These are phyloP conservation scores for Phytophthora multivora DNA, from an alignment of 352 stramenopile species.

Conservation along the genomic window DNA sequence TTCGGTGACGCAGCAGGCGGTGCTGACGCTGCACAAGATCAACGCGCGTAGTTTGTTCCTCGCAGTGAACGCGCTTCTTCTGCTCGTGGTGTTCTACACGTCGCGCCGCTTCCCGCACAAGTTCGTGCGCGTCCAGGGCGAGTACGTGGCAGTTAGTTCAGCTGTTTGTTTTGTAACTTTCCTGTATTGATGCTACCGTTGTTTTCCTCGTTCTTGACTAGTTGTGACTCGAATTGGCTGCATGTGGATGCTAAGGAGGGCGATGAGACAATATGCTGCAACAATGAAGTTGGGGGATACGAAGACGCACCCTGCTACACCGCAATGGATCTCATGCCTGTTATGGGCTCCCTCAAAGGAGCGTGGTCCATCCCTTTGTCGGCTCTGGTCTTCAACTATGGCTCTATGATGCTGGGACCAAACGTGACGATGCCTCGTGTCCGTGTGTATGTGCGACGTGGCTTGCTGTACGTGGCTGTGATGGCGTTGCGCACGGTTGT, in stretches of 20 bases:
- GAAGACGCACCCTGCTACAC: slow-evolving; percentile 57
- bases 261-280: slow-evolving; percentile 64
- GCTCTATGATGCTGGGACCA: slow-evolving; percentile 61
- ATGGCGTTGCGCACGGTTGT: slow-evolving; percentile 72
- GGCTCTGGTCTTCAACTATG: slow-evolving; percentile 72
- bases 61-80: slow-evolving; percentile 52
- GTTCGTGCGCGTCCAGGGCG: slow-evolving; percentile 69
- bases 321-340: slow-evolving; percentile 63
- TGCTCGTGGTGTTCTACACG: slow-evolving; percentile 63
- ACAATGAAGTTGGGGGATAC: slow-evolving; percentile 32
- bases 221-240: slow-evolving; percentile 77
- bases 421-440: slow-evolving; percentile 54
- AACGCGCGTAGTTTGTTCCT: slow-evolving; percentile 49
- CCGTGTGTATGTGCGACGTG: slow-evolving; percentile 59
- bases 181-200: slow-evolving; percentile 8
- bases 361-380: slow-evolving; percentile 70
- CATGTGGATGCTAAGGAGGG: slow-evolving; percentile 33
- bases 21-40: slow-evolving; percentile 58
- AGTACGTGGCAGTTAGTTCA: slow-evolving; percentile 53
- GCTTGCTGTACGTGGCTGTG: slow-evolving; percentile 56
- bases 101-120: slow-evolving; percentile 62
- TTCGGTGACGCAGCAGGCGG: slow-evolving; percentile 42
- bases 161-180: slow-evolving; percentile 1
- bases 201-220: slow-evolving; percentile 22
- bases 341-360: slow-evolving; percentile 53